Percentiles rank a stretch among this genome's conserved stretches.
Conservation (phyloP, 2,329 filamentous ascomycete species). For the Verticillium albo-atrum region DNA sequence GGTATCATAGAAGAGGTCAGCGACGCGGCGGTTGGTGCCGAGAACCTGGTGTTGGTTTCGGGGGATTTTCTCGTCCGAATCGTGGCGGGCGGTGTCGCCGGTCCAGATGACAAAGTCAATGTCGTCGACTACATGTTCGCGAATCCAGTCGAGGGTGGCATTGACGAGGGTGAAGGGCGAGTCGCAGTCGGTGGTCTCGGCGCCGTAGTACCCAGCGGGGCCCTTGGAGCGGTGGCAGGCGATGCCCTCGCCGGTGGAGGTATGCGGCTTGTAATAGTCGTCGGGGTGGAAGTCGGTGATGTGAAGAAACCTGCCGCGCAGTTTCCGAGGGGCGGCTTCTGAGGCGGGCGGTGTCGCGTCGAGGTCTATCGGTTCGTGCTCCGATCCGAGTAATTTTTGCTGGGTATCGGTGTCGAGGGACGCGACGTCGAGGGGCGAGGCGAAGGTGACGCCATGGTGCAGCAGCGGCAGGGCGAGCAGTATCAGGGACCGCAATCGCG, state of each 20-base stretch:
- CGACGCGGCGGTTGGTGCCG: conserved; percentile 68
- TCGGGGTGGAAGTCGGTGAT: conserved; percentile 95
- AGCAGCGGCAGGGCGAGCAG: not conserved
- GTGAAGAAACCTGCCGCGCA: conserved; percentile 78
- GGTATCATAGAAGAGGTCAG: conserved; percentile 69
- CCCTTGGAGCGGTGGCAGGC: conserved; percentile 80
- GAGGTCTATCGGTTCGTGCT: not conserved
- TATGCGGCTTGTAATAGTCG: conserved; percentile 74
- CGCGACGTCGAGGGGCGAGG: not conserved
- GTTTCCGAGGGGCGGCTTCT: conserved; percentile 29
- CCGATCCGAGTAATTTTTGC: conserved; percentile 10
- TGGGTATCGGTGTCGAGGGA: not conserved
- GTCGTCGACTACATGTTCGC: conserved; percentile 67
- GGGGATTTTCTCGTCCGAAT: conserved; percentile 77
- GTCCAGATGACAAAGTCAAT: conserved; percentile 94
- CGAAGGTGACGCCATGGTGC: not conserved
- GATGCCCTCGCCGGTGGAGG: conserved; percentile 61
- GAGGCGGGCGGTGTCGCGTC: conserved; percentile 1
- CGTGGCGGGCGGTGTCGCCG: conserved; percentile 83
- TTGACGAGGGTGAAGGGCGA: conserved; percentile 75
- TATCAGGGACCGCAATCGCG: not conserved
- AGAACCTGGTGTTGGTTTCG: conserved; percentile 74
- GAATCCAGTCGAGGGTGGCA: conserved; percentile 86
- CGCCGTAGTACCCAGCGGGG: conserved; percentile 74
- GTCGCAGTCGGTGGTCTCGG: conserved; percentile 86